Evolutionary conservation across 257 asterid genomes (phyloP).

Genomic region (Paulownia fortunei): DNA sequence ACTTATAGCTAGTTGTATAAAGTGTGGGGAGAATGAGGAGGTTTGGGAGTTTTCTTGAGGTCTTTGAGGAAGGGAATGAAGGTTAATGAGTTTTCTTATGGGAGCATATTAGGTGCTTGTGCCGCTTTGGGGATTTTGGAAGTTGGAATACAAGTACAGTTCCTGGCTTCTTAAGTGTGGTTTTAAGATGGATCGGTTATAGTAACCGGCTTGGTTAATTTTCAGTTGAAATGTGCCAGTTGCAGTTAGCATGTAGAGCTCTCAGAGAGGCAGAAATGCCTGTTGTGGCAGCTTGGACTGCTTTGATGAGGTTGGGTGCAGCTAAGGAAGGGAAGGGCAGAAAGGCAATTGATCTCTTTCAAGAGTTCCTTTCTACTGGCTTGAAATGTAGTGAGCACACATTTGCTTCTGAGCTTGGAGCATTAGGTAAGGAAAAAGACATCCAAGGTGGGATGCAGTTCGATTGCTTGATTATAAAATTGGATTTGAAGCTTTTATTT

Average conservation of each 20-base stretch:
- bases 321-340: constrained; percentile 39
- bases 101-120: constrained; percentile 56
- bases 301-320: constrained; percentile 64
- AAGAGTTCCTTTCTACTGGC: constrained; percentile 44
- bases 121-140: constrained; percentile 45
- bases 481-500: constrained; percentile 46
- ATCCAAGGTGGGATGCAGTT: constrained; percentile 52
- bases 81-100: constrained; percentile 56
- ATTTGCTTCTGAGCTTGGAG: constrained; percentile 61
- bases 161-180: constrained; percentile 51
- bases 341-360: constrained; percentile 54
- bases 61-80: constrained; percentile 47
- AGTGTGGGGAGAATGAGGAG: constrained; percentile 51
- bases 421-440: constrained; percentile 48
- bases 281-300: constrained; percentile 63
- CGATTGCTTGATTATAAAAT: constrained; percentile 50
- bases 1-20: constrained; percentile 49
- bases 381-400: constrained; percentile 58
- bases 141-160: constrained; percentile 60
- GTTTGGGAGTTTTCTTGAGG: constrained; percentile 54
- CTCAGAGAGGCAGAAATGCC: constrained; percentile 47
- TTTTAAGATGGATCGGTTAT: constrained; percentile 52
- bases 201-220: constrained; percentile 58
- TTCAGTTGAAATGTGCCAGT: constrained; percentile 58
- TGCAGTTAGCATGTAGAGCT: constrained; percentile 50